Percentiles rank a stretch among this genome's conserved stretches.
phyloP scores from a whole-genome alignment of 305 asterid species.

The Rubia occidens region DNA sequence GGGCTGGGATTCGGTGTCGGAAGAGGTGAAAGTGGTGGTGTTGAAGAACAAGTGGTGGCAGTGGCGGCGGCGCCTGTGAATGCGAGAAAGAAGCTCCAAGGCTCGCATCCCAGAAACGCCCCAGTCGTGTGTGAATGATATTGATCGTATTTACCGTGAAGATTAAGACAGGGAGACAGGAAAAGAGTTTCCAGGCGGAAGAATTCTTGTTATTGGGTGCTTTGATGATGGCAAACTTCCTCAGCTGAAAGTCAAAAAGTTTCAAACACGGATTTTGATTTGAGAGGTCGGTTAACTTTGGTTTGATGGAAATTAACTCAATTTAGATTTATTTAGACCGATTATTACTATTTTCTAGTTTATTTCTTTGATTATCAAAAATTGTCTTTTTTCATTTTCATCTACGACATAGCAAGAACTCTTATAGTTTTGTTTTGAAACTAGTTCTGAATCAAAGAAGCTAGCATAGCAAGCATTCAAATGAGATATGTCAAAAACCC shows the following conservation, averaged over 20 bases:
- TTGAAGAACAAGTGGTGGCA: slow-evolving; percentile 8
- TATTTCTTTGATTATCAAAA: too few species aligned
- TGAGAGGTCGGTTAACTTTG: too few species aligned
- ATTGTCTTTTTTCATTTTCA: too few species aligned
- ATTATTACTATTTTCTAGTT: too few species aligned
- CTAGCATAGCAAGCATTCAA: too few species aligned
- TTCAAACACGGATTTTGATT: background rate
- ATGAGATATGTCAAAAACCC: too few species aligned
- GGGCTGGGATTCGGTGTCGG: background rate
- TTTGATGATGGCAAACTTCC: background rate
- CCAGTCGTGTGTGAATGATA: background rate
- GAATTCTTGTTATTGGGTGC: background rate
- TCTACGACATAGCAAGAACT: too few species aligned
- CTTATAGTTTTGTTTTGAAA: too few species aligned
- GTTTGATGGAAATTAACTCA: too few species aligned
- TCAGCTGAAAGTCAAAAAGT: background rate
- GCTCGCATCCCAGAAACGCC: slow-evolving; percentile 22
- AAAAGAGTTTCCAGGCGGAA: background rate
- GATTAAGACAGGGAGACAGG: too few species aligned
- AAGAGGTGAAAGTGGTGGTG: background rate
- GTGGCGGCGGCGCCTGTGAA: slow-evolving; percentile 19
- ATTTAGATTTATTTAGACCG: too few species aligned
- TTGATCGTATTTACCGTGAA: background rate
- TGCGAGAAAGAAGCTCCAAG: slow-evolving; percentile 20
- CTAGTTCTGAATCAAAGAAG: too few species aligned